A percentile compares a stretch with the other conserved stretches of the same genome.
Evolutionary conservation across 495 filamentous ascomycete species (phyloP).

Genomic region (Oidiodendron maius): DNA sequence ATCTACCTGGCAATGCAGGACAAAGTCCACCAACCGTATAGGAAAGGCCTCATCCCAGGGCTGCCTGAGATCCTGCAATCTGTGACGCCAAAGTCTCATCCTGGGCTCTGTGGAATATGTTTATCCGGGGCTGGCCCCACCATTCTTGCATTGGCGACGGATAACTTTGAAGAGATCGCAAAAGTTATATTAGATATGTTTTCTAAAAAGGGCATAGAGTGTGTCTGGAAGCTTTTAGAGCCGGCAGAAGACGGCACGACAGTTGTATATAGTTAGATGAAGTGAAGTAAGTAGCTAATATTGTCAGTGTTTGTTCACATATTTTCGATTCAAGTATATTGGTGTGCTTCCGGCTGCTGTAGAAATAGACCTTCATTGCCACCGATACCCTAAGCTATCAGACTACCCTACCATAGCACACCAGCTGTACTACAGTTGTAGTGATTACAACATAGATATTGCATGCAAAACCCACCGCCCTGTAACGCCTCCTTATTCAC

Average conservation of each 20-base stretch:
- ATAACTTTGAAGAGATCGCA: slow-evolving; percentile 81
- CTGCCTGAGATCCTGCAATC: slow-evolving; percentile 83
- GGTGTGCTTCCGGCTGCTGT: no score
- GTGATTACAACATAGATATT: neutral
- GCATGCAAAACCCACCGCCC: neutral
- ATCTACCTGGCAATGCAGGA: slow-evolving; percentile 98
- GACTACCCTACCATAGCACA: no score
- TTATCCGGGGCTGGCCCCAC: slow-evolving; percentile 91
- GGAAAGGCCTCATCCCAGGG: slow-evolving; percentile 81
- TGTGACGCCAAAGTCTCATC: slow-evolving; percentile 76
- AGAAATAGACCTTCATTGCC: no score
- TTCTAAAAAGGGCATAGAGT: slow-evolving; percentile 62
- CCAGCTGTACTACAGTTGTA: no score
- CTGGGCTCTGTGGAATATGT: slow-evolving; percentile 86
- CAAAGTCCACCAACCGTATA: slow-evolving; percentile 92
- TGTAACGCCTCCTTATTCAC: neutral
- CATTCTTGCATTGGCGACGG: slow-evolving; percentile 84
- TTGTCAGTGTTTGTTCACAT: no score
- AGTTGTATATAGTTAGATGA: slow-evolving; percentile 39
- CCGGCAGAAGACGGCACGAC: slow-evolving; percentile 79
- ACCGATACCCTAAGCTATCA: no score
- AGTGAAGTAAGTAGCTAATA: no score
- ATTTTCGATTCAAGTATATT: no score
- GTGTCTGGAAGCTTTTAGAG: slow-evolving; percentile 81
- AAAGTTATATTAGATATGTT: slow-evolving; percentile 66